Evolutionary conservation across 202 grass and related monocot genomes (phyloP).

Genomic region (Dendrocalamus latiflorus): DNA sequence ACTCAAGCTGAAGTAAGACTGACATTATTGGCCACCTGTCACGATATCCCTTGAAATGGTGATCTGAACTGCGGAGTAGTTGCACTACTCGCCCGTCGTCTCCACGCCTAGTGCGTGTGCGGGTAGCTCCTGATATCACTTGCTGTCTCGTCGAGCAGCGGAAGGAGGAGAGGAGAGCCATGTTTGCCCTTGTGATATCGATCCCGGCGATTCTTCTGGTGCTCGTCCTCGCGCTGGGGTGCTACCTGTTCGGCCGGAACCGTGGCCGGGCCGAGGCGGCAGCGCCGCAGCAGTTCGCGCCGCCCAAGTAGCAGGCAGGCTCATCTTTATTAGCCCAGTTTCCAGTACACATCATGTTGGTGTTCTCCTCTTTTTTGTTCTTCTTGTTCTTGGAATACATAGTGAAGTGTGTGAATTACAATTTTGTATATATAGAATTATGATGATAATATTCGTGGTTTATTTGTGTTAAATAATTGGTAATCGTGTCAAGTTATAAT

Average conservation of each 20-base stretch:
- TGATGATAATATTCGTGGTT: too few species aligned
- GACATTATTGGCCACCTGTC: background rate
- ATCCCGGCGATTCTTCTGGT: conserved; percentile 62
- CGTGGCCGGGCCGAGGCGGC: conserved; percentile 30
- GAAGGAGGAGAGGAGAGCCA: background rate
- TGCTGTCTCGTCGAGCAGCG: background rate
- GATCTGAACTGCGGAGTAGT: background rate
- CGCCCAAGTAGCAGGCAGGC: conserved; percentile 20
- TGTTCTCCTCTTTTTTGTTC: background rate
- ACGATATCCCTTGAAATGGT: background rate
- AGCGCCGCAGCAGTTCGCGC: conserved; percentile 32
- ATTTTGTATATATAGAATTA: too few species aligned
- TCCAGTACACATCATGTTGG: background rate
- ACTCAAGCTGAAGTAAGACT: background rate
- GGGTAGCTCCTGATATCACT: background rate
- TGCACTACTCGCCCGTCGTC: background rate
- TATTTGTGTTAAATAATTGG: too few species aligned
- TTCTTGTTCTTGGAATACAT: background rate
- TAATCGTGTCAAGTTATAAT: too few species aligned
- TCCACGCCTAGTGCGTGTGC: background rate
- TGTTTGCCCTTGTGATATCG: conserved; percentile 55
- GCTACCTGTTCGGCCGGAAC: conserved; percentile 59
- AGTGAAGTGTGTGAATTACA: background rate
- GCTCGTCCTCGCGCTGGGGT: conserved; percentile 56
- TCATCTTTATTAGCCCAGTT: background rate